phyloP scores from a whole-genome alignment of 164 flowering plant species.

The Berberis vulgaris region DNA sequence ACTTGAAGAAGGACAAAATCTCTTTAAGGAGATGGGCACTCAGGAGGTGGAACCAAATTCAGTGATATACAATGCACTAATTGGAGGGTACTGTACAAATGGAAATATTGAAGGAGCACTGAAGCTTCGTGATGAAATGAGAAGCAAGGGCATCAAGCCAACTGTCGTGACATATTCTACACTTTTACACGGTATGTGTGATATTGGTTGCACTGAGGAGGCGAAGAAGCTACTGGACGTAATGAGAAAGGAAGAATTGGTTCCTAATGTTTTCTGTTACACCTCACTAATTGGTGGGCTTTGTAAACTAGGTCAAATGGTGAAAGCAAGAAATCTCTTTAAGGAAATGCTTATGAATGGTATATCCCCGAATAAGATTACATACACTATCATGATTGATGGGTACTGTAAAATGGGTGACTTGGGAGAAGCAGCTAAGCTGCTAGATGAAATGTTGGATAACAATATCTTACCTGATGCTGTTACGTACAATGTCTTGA shows the following conservation, averaged over 20 bases:
- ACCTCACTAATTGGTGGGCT: conserved; percentile 64
- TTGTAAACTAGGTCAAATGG: conserved; percentile 64
- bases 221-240: conserved; percentile 38
- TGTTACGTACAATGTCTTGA: conserved; percentile 52
- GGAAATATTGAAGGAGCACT: conserved; percentile 45
- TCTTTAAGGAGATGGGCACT: conserved; percentile 34
- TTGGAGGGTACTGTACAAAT: conserved; percentile 41
- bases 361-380: conserved; percentile 52
- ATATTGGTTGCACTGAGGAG: conserved; percentile 37
- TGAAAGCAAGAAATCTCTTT: conserved; percentile 29
- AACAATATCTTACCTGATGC: conserved; percentile 57
- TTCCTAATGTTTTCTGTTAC: conserved; percentile 61
- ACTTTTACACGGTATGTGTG: conserved; percentile 53
- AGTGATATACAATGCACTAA: conserved; percentile 51
- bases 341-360: conserved; percentile 38
- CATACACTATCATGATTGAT: conserved; percentile 59
- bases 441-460: conserved; percentile 43
- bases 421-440: conserved; percentile 32
- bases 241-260: conserved; percentile 49
- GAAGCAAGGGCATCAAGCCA: conserved; percentile 40
- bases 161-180: conserved; percentile 50
- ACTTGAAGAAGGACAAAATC: conserved; percentile 37
- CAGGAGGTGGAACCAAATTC: conserved; percentile 38
- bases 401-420: conserved; percentile 51
- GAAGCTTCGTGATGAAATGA: conserved; percentile 51